Conservation (phyloP, 169 alveolate genomes). For the Cryptosporidium ubiquitum region DNA sequence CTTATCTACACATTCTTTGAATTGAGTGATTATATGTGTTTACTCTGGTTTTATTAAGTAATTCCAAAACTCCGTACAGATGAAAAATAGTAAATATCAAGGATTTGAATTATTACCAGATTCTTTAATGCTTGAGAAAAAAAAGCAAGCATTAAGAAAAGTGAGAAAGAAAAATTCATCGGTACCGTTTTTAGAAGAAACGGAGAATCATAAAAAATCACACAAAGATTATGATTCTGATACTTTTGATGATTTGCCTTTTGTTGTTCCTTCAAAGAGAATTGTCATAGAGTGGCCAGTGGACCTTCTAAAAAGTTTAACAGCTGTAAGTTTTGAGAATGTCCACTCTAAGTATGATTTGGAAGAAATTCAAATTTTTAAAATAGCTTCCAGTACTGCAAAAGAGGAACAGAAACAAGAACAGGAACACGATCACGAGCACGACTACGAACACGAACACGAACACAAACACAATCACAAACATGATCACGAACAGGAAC, state of each 20-base stretch:
- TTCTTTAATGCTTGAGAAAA: background rate
- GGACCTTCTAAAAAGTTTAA: background rate
- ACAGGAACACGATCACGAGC: background rate
- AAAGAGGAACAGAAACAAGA: background rate
- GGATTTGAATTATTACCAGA: background rate
- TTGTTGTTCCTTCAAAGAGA: constrained; percentile 28
- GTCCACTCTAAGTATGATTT: background rate
- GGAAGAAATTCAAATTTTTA: background rate
- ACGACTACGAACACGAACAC: no score
- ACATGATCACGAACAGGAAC: background rate
- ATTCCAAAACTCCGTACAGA: background rate
- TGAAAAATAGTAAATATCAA: background rate
- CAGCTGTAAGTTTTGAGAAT: background rate
- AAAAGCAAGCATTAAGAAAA: background rate
- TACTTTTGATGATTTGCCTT: constrained; percentile 31
- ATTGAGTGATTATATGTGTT: no score
- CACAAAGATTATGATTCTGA: background rate
- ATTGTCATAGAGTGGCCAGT: constrained; percentile 41
- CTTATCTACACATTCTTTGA: no score
- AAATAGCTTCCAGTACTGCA: background rate
- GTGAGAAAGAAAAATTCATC: background rate
- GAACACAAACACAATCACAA: background rate
- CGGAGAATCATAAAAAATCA: background rate
- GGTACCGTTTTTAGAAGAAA: background rate
- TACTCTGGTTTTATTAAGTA: no score